A percentile compares a stretch with the other conserved stretches of the same genome.
phyloP scores from a whole-genome alignment of 2,329 filamentous ascomycete genomes.

The Bipolaris oryzae region DNA sequence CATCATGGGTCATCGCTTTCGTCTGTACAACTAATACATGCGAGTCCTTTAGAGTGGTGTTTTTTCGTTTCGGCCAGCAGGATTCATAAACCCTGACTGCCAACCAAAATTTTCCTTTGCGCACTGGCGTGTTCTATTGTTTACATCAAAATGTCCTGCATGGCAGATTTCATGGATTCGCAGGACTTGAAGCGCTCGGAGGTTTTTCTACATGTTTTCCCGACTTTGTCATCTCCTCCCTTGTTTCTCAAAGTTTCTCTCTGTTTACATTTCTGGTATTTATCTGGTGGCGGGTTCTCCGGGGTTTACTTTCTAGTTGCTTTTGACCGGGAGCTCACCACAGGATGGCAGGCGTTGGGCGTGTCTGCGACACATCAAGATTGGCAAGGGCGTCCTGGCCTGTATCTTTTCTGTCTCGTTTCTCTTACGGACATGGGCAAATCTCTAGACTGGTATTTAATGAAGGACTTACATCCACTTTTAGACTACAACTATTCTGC shows the following conservation, averaged over 20 bases:
- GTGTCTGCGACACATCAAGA: slow-evolving; percentile 36
- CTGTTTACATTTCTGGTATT: slow-evolving; percentile 24
- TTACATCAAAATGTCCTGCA: slow-evolving; percentile 32
- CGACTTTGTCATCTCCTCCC: slow-evolving; percentile 25
- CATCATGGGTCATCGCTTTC: slow-evolving; percentile 11
- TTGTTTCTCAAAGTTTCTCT: slow-evolving; percentile 35
- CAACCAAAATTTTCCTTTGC: slow-evolving; percentile 41
- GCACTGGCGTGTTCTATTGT: slow-evolving; percentile 38
- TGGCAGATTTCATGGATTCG: slow-evolving; percentile 32
- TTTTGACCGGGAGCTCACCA: slow-evolving; percentile 17
- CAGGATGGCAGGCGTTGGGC: slow-evolving; percentile 41
- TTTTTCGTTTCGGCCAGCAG: slow-evolving; percentile 44
- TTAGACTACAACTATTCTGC: slow-evolving; percentile 45
- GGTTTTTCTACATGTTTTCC: slow-evolving; percentile 32
- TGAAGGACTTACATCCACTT: slow-evolving; percentile 48
- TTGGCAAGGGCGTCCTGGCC: slow-evolving; percentile 42
- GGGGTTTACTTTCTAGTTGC: slow-evolving; percentile 18
- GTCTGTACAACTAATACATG: slow-evolving; percentile 42
- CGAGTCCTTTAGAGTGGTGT: slow-evolving; percentile 46
- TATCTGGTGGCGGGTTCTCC: slow-evolving; percentile 17
- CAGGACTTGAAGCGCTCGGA: slow-evolving; percentile 24
- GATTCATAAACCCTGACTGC: slow-evolving; percentile 51
- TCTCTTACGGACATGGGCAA: slow-evolving; percentile 38
- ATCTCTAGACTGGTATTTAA: slow-evolving; percentile 50
- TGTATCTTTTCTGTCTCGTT: slow-evolving; percentile 27